Percentiles rank a stretch among this genome's conserved stretches.
Evolutionary conservation across 2,329 filamentous ascomycete species (phyloP).

Genomic region (Microsporum ferrugineum): DNA sequence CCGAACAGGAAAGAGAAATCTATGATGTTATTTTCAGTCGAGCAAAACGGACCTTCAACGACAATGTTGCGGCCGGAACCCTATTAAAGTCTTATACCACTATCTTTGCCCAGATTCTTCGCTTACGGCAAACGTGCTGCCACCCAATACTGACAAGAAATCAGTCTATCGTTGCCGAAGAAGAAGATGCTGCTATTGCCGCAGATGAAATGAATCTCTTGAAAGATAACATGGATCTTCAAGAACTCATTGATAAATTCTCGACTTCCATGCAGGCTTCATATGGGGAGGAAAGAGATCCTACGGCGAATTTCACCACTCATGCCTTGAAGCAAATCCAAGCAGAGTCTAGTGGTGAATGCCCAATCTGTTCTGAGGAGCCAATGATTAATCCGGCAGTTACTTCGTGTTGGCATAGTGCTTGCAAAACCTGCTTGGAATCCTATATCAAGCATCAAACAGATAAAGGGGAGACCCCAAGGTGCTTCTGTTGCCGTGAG

Average conservation of each 20-base stretch:
- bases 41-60: conserved; percentile 72
- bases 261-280: conserved; percentile 54
- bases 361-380: conserved; percentile 88
- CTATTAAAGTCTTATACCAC: conserved; percentile 92
- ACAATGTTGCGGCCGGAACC: conserved; percentile 82
- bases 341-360: conserved; percentile 77
- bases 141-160: conserved; percentile 85
- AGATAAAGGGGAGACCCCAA: conserved; percentile 60
- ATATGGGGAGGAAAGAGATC: conserved; percentile 39
- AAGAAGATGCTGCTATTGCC: conserved; percentile 66
- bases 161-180: conserved; percentile 70
- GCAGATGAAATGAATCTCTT: conserved; percentile 71
- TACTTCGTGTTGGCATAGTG: conserved; percentile 94
- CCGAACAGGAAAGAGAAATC: conserved; percentile 72
- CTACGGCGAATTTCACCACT: conserved; percentile 65
- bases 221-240: conserved; percentile 91
- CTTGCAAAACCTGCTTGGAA: conserved; percentile 85
- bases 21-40: conserved; percentile 82
- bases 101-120: conserved; percentile 91
- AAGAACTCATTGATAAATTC: conserved; percentile 74
- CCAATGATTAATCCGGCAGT: conserved; percentile 92
- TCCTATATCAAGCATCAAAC: conserved; percentile 81
- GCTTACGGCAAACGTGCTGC: conserved; percentile 85
- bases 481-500: conserved; percentile 85
- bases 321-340: conserved; percentile 86